phyloP scores from a whole-genome alignment of 257 asterid species.

The Solanum etuberosum region DNA sequence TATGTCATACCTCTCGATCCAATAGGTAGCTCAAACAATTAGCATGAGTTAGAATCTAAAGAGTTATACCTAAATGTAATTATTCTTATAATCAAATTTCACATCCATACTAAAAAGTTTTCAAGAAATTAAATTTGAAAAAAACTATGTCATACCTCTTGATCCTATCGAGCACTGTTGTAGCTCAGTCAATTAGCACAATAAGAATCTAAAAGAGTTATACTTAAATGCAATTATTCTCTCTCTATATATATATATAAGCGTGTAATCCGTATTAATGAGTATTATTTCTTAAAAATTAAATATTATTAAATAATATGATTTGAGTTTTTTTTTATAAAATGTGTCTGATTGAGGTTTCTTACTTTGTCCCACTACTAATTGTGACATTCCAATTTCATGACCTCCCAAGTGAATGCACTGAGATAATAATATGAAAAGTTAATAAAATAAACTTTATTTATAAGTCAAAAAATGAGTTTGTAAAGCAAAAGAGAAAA shows the following conservation, averaged over 20 bases:
- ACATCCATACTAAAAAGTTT: not conserved
- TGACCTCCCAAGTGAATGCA: no score
- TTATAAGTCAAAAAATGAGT: not conserved
- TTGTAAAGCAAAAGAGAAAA: not conserved
- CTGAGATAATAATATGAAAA: not conserved
- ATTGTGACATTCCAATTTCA: not conserved
- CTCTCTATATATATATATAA: no score
- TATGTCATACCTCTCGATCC: not conserved
- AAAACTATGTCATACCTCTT: not conserved
- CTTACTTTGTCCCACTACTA: no score
- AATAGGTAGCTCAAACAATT: not conserved
- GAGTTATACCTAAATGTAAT: not conserved
- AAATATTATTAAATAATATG: no score
- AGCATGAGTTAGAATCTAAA: not conserved
- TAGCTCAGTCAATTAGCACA: not conserved
- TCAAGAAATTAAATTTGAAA: not conserved
- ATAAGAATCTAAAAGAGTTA: not conserved
- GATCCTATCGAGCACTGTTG: not conserved
- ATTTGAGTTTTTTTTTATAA: not conserved
- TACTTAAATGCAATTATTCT: no score
- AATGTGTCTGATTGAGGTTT: not conserved
- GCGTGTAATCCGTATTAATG: no score
- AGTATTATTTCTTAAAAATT: no score
- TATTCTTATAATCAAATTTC: not conserved
- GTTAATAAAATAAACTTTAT: no score